phyloP scores from a whole-genome alignment of 768 basidiomycete genomes.

The Hygrophorus russula region DNA sequence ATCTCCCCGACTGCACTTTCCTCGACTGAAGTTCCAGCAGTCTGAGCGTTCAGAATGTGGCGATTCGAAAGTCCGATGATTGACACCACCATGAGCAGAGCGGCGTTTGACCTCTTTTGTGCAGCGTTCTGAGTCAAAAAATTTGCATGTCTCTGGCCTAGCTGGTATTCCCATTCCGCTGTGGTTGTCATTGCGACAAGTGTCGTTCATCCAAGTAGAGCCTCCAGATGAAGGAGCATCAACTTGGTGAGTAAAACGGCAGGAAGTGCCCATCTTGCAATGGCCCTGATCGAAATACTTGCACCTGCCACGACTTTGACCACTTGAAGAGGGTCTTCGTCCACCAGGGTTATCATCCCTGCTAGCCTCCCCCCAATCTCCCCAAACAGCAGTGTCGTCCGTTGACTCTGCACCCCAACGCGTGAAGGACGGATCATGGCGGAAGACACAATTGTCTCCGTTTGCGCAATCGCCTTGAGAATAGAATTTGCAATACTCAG shows the following conservation, averaged over 20 bases:
- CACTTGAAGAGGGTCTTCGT: too few species aligned
- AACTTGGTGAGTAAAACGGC: too few species aligned
- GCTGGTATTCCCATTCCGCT: not conserved
- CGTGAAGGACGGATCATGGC: too few species aligned
- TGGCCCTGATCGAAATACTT: too few species aligned
- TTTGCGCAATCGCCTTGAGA: conserved; percentile 23
- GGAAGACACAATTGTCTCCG: conserved; percentile 22
- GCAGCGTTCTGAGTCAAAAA: conserved; percentile 3
- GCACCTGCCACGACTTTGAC: too few species aligned
- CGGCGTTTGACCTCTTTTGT: conserved; percentile 1
- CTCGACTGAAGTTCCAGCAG: conserved; percentile 10
- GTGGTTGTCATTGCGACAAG: conserved; percentile 19
- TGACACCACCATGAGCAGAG: not conserved
- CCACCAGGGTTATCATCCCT: too few species aligned
- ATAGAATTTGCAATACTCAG: conserved; percentile 30
- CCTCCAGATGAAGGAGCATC: not conserved
- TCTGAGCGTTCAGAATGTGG: not conserved
- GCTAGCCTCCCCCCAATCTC: too few species aligned
- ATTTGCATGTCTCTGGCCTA: conserved; percentile 3
- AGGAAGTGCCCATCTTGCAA: too few species aligned
- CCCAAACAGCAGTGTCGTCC: too few species aligned
- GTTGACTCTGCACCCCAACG: too few species aligned
- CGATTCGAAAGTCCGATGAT: not conserved
- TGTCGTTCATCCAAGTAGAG: conserved; percentile 10
- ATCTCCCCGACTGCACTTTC: conserved; percentile 11